A percentile compares a stretch with the other conserved stretches of the same genome.
These are phyloP conservation scores for Scutellaria barbata DNA, from an alignment of 257 asterid species.

Conservation along the genomic window DNA sequence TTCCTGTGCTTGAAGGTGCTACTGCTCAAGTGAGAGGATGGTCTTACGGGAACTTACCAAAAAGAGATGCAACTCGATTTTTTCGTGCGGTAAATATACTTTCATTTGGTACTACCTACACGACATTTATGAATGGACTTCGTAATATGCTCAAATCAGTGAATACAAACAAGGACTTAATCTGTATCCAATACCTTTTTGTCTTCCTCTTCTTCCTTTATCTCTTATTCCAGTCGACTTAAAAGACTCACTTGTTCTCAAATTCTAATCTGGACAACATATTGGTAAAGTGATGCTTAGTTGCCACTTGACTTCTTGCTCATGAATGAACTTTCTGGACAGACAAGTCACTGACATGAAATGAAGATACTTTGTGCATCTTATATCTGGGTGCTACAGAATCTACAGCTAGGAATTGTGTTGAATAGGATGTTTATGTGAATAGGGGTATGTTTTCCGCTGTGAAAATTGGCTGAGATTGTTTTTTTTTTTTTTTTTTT, in stretches of 20 bases:
- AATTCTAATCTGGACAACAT: background rate
- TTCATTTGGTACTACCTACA: slow-evolving; percentile 3
- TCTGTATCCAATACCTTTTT: slow-evolving; percentile 7
- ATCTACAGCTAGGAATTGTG: slow-evolving; percentile 8
- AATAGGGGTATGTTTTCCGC: background rate
- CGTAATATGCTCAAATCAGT: slow-evolving; percentile 7
- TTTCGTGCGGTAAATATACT: slow-evolving; percentile 74
- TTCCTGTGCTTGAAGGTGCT: slow-evolving; percentile 92
- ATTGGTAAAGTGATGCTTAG: background rate
- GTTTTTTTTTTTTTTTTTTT: too few relatives aligned
- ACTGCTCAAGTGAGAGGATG: slow-evolving; percentile 95
- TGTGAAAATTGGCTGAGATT: background rate
- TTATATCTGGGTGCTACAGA: background rate
- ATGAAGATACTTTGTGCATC: slow-evolving; percentile 10
- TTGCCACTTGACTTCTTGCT: slow-evolving; percentile 14
- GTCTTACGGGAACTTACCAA: slow-evolving; percentile 93
- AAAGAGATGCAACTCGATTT: slow-evolving; percentile 96
- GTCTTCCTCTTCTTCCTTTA: background rate
- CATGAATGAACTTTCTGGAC: background rate
- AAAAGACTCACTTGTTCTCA: background rate
- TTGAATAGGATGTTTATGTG: background rate
- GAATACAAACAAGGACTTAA: slow-evolving; percentile 6
- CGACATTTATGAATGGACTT: slow-evolving; percentile 4
- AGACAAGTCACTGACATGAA: slow-evolving; percentile 4
- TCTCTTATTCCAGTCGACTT: slow-evolving; percentile 1